Evolutionary conservation across 768 basidiomycete genomes (phyloP).

Genomic region (Albatrellus ellisii): DNA sequence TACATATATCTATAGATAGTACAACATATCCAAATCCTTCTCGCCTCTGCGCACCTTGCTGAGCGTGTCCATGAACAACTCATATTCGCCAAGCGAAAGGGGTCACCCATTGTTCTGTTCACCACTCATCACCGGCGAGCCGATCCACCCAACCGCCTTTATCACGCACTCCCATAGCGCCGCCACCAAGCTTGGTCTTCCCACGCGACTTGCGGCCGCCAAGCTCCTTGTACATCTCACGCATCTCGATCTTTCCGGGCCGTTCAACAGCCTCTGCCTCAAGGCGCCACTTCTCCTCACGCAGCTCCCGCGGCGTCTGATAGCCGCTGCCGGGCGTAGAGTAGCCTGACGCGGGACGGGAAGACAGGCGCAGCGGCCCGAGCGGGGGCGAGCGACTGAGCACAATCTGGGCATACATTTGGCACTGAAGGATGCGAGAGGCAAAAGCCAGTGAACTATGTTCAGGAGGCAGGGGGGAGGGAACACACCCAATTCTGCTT

Average conservation of each 20-base stretch:
- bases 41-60: not conserved
- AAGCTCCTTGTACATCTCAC: conserved; percentile 84
- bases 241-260: conserved; percentile 76
- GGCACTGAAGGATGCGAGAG: not conserved
- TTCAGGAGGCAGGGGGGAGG: not conserved
- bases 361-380: conserved; percentile 22
- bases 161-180: conserved; percentile 49
- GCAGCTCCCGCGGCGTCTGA: conserved; percentile 66
- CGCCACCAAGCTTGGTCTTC: conserved; percentile 61
- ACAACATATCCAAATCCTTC: too few species aligned
- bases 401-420: conserved; percentile 7
- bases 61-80: not conserved
- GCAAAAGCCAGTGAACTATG: not conserved
- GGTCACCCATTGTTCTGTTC: not conserved
- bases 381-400: conserved; percentile 23
- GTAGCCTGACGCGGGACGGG: conserved; percentile 29
- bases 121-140: conserved; percentile 16
- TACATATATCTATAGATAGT: too few species aligned
- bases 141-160: conserved; percentile 59
- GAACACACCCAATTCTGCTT: conserved; percentile 82
- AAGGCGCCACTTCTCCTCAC: conserved; percentile 62
- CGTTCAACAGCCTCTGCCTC: conserved; percentile 36
- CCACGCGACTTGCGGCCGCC: conserved; percentile 69
- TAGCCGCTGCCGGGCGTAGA: conserved; percentile 45
- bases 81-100: not conserved